Conservation (phyloP, 345 rosid genomes). For the Gossypium rotundifolium region DNA sequence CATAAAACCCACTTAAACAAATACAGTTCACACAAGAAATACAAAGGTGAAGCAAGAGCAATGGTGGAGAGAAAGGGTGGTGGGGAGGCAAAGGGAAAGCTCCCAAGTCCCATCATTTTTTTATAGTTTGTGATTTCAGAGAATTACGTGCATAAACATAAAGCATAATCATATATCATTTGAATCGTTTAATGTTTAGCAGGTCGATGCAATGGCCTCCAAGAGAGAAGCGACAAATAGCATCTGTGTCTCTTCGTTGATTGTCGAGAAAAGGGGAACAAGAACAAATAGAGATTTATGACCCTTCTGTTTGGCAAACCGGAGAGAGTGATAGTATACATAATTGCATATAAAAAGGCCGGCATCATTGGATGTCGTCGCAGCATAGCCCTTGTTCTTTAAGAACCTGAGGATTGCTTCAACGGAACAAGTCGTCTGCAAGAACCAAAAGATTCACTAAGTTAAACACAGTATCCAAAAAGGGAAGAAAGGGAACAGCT, state of each 20-base stretch:
- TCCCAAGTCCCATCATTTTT: neutral
- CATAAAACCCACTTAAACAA: neutral
- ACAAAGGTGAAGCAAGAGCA: constrained; percentile 8
- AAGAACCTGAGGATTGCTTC: neutral
- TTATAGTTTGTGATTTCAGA: neutral
- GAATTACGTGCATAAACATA: neutral
- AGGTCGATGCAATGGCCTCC: constrained; percentile 61
- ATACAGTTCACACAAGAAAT: neutral
- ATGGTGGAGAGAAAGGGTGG: neutral
- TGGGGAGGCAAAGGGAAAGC: neutral
- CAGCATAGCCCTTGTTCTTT: constrained; percentile 31
- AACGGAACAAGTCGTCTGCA: constrained; percentile 26
- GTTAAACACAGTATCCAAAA: constrained; percentile 13
- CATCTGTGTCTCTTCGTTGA: constrained; percentile 68
- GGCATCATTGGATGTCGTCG: constrained; percentile 51
- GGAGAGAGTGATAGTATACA: constrained; percentile 67
- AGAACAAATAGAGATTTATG: constrained; percentile 71
- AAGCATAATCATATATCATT: neutral
- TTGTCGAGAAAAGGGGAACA: constrained; percentile 61
- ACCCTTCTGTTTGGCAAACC: constrained; percentile 59
- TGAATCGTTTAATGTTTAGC: constrained; percentile 20
- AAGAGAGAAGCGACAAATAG: constrained; percentile 50
- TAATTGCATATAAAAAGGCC: constrained; percentile 78
- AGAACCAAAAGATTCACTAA: constrained; percentile 1
- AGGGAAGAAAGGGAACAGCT: neutral